phyloP scores from a whole-genome alignment of 2,329 filamentous ascomycete genomes.

The Hypoxylon sp. region DNA sequence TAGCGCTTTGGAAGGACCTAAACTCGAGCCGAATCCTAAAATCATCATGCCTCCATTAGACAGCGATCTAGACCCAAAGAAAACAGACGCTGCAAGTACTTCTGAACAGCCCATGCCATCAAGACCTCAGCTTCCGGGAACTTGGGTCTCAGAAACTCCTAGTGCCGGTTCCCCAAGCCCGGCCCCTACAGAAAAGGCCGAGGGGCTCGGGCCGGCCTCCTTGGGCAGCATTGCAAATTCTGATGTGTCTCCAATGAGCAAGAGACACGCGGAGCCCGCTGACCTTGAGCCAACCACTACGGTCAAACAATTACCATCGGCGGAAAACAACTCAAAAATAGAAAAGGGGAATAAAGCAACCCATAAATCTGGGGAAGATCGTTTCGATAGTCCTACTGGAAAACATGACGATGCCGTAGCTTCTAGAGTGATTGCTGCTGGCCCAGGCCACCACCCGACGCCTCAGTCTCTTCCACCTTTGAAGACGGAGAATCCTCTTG shows the following conservation, averaged over 20 bases:
- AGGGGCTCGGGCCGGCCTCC: conserved; percentile 28
- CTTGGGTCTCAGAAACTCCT: conserved; percentile 53
- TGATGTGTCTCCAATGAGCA: conserved; percentile 39
- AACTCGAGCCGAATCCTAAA: conserved; percentile 38
- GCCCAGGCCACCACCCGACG: conserved; percentile 42
- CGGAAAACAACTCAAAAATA: conserved; percentile 29
- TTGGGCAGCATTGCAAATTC: conserved; percentile 37
- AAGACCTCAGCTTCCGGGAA: conserved; percentile 52
- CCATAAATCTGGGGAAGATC: conserved; percentile 18
- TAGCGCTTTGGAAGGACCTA: conserved; percentile 46
- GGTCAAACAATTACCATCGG: conserved; percentile 44
- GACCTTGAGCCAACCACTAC: conserved; percentile 46
- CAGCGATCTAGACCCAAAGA: conserved; percentile 24
- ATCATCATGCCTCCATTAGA: conserved; percentile 36
- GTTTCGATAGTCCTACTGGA: conserved; percentile 41
- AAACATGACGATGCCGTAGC: conserved; percentile 47
- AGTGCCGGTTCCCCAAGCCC: conserved; percentile 43
- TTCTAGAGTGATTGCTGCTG: conserved; percentile 43
- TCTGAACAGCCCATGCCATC: conserved; percentile 14
- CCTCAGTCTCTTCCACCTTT: conserved; percentile 48
- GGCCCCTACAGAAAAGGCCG: conserved; percentile 47
- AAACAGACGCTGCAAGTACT: conserved; percentile 17
- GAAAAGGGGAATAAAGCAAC: conserved; percentile 24
- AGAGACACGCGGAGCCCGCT: conserved; percentile 39
- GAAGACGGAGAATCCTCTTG: conserved; percentile 44